Base-by-base conservation (phyloP, 2,329 filamentous ascomycete species). In the Pyrenochaeta sp. region DNA sequence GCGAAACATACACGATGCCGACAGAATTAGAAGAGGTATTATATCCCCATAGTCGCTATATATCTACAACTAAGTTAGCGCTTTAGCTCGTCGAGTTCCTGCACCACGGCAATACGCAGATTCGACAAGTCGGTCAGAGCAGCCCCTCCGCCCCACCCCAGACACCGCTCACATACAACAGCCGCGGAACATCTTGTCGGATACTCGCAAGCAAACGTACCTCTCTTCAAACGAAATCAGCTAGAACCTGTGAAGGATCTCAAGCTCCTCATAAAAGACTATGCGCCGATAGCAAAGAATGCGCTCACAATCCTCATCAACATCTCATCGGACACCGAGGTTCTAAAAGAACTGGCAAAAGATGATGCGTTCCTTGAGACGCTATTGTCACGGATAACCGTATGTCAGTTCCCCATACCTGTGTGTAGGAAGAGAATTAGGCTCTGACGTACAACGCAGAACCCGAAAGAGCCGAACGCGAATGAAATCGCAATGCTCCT, bases 301-400 rank as follows among this genome's bases (percentile, higher is more conserved):
- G 93, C 91, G 37, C 81, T 97, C 66, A 96, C 89, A 13, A 94
- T 97, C 67, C 88, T 99, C 61, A 86, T 98, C 70, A 97, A 97
- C 75, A 82, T 95, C 15, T 90, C 91, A 1, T 87, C 87, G 15
- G 93, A 98, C 68, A 80, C 82, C 12, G 91, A 93, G 52, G 83
- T 98, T 2, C 81, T 97, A 40, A 85, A 91, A 40, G 82, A 81
- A 51, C 81, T 98, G 24, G 89, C 88, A 0, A 86, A 85, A 19
- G 94, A 99, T 73, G 90, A 96, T 55, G 86, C 84, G 25, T 97
- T 98, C 65, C 76, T 98, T 9, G 89, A 93, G 59, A 84, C 86
- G 2, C 75, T 97, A 6, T 82, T 98, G 19, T 79, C 81, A 27
- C 88, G 90, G 71, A 84, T 98, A 69, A 91, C 91, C 68, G 87